These are phyloP conservation scores for Zymoseptoria ardabiliae DNA, from an alignment of 2,329 filamentous ascomycete species.

Conservation along the genomic window DNA sequence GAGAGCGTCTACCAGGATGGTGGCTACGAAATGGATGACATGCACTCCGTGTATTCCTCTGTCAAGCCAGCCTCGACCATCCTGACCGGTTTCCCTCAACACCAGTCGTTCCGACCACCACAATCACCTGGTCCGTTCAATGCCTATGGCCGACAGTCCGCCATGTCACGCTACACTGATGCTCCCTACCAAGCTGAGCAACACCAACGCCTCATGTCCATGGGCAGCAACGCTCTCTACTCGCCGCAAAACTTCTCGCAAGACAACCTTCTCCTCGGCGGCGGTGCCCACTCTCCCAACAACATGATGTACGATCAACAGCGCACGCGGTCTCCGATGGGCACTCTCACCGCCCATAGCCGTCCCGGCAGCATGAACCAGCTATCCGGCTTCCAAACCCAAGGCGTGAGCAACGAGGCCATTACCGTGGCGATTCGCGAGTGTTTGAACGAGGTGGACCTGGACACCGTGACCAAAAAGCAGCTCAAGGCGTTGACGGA, in stretches of 20 bases:
- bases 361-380: conserved; percentile 23
- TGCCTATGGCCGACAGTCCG: conserved; percentile 61
- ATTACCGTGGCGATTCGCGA: conserved; percentile 80
- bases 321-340: conserved; percentile 18
- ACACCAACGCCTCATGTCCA: conserved; percentile 50
- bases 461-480: conserved; percentile 98
- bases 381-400: conserved; percentile 52
- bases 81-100: conserved; percentile 68
- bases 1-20: conserved; percentile 31
- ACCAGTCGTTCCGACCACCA: conserved; percentile 54
- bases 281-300: conserved; percentile 28
- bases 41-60: conserved; percentile 92
- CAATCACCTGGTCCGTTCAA: conserved; percentile 69
- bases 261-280: conserved; percentile 25
- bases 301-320: conserved; percentile 15
- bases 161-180: conserved; percentile 52
- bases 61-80: conserved; percentile 81
- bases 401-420: conserved; percentile 66
- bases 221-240: conserved; percentile 40
- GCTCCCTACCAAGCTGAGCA: conserved; percentile 43
- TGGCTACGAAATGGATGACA: conserved; percentile 94
- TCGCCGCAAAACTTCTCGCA: conserved; percentile 31
- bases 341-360: conserved; percentile 18
- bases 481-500: conserved; percentile 80
- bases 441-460: conserved; percentile 78